phyloP scores from a whole-genome alignment of 2,329 filamentous ascomycete species.

The Atkinsonella texensis region DNA sequence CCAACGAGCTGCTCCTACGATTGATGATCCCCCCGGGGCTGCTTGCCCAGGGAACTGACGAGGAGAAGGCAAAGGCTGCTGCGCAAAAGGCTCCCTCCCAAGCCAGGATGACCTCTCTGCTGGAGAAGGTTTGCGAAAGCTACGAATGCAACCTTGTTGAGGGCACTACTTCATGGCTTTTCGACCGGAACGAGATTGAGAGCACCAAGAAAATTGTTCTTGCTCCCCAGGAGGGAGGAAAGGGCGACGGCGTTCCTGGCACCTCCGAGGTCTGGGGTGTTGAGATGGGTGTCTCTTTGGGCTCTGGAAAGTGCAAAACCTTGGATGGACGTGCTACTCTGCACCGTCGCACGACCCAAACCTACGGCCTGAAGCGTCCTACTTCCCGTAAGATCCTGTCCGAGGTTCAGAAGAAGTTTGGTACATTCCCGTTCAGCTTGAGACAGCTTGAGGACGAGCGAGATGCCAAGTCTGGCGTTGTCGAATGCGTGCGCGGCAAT shows the following conservation, averaged over 20 bases:
- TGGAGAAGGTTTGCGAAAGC: slow-evolving; percentile 84
- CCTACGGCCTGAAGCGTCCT: slow-evolving; percentile 85
- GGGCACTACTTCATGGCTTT: slow-evolving; percentile 95
- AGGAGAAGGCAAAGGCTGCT: slow-evolving; percentile 89
- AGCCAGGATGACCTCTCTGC: slow-evolving; percentile 69
- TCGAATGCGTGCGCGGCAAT: slow-evolving; percentile 88
- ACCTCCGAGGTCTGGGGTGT: slow-evolving; percentile 95
- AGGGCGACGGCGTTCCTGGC: slow-evolving; percentile 81
- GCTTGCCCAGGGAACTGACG: slow-evolving; percentile 69
- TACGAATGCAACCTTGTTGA: slow-evolving; percentile 92
- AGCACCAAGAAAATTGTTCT: slow-evolving; percentile 96
- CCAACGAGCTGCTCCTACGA: slow-evolving; percentile 86
- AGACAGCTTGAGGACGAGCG: slow-evolving; percentile 95
- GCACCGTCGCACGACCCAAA: slow-evolving; percentile 84
- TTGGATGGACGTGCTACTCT: slow-evolving; percentile 80
- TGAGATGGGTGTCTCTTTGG: slow-evolving; percentile 84
- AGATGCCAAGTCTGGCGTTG: slow-evolving; percentile 86
- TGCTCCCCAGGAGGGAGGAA: slow-evolving; percentile 71
- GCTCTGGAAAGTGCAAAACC: slow-evolving; percentile 88
- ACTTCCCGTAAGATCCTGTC: slow-evolving; percentile 87
- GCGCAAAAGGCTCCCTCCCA: slow-evolving; percentile 75
- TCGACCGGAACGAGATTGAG: slow-evolving; percentile 96
- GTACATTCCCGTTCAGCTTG: slow-evolving; percentile 94
- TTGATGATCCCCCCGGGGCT: slow-evolving; percentile 87
- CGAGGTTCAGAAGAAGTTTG: slow-evolving; percentile 94